A percentile compares a stretch with the other conserved stretches of the same genome.
phyloP scores from a whole-genome alignment of 2,329 filamentous ascomycete genomes.

The Arthrinium phaeospermum region DNA sequence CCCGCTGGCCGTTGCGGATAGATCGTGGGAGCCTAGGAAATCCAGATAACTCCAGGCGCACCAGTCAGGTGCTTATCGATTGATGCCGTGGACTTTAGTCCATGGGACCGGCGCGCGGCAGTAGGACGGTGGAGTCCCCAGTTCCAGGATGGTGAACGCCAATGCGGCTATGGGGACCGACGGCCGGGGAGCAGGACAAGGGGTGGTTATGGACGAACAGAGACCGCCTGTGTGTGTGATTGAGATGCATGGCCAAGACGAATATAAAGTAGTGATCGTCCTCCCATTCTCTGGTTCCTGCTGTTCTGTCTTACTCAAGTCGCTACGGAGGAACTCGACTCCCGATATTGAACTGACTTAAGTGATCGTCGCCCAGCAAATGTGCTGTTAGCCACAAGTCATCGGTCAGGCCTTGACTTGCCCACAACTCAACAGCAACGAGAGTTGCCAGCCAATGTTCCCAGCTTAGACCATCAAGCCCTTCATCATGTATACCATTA shows the following conservation, averaged over 20 bases:
- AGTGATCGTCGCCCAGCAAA: background rate
- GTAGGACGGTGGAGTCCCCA: background rate
- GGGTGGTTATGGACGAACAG: background rate
- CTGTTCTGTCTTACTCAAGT: background rate
- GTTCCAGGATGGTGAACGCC: too few relatives aligned
- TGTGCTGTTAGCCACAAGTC: background rate
- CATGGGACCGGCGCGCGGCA: background rate
- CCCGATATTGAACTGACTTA: background rate
- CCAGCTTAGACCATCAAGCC: background rate
- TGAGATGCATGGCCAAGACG: background rate
- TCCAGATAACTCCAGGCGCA: background rate
- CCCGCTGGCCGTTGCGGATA: background rate
- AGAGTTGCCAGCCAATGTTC: background rate
- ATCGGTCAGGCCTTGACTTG: background rate
- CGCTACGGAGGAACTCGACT: background rate
- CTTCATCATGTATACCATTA: slow-evolving; percentile 41
- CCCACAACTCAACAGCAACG: background rate
- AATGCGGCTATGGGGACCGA: background rate
- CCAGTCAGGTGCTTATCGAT: background rate
- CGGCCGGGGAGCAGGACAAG: background rate
- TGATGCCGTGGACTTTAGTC: background rate
- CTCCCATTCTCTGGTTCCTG: background rate
- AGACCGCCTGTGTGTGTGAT: background rate
- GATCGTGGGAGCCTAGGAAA: background rate
- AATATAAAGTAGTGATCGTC: slow-evolving; percentile 9